Percentiles rank a stretch among this genome's conserved stretches.
Conservation (phyloP, 352 stramenopile genomes). For the Blastocystis sp. region DNA sequence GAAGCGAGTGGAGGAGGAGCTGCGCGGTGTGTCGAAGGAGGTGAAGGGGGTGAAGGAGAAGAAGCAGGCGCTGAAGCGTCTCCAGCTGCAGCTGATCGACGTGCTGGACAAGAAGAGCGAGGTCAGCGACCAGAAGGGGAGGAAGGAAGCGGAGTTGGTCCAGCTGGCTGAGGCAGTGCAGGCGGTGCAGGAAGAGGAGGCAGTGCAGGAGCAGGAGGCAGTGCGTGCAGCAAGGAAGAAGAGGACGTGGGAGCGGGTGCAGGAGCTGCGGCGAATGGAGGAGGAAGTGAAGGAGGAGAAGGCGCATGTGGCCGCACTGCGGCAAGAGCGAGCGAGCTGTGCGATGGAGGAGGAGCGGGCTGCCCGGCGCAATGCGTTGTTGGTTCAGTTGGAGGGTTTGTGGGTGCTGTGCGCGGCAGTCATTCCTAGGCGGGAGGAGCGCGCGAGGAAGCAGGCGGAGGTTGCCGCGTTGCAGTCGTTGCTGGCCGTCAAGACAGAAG, state of each 20-base stretch:
- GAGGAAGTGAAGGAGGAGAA: not conserved
- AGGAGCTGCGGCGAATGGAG: not conserved
- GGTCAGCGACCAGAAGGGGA: not conserved
- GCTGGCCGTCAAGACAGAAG: too few species aligned
- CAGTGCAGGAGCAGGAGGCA: not conserved
- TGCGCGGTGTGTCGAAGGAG: not conserved
- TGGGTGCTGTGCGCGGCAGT: not conserved
- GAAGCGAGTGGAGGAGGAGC: not conserved
- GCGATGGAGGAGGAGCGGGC: not conserved
- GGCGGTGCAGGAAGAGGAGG: too few species aligned
- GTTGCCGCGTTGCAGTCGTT: not conserved
- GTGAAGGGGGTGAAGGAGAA: not conserved
- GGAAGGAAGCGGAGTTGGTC: not conserved
- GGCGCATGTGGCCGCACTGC: not conserved
- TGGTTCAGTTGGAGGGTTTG: not conserved
- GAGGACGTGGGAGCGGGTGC: not conserved
- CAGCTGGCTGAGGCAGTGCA: not conserved
- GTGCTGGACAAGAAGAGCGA: not conserved
- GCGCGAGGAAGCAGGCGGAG: not conserved
- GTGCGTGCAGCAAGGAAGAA: not conserved
- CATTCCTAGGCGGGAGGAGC: not conserved
- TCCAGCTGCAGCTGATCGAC: not conserved
- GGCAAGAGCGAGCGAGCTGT: not conserved
- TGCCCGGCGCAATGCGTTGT: not conserved
- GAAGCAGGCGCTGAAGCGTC: not conserved